These are phyloP conservation scores for Musa troglodytarum DNA, from an alignment of 176 grass and related monocot species.

Conservation along the genomic window DNA sequence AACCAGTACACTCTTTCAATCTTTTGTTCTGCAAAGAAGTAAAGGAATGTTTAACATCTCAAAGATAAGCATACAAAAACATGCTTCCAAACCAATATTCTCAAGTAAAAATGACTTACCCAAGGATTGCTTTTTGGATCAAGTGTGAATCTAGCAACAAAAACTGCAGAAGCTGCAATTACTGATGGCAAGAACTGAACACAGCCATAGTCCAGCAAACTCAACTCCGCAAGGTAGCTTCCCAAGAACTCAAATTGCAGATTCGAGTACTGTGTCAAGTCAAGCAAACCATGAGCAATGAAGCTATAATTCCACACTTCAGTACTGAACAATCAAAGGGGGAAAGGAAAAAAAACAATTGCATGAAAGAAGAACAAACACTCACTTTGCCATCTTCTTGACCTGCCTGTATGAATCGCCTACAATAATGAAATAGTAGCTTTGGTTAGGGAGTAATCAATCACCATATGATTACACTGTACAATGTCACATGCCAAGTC, in stretches of 20 bases:
- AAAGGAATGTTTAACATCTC: not conserved
- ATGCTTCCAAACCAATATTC: no score
- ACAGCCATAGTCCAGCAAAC: conserved; percentile 10
- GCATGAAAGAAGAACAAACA: conserved; percentile 11
- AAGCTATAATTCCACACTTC: not conserved
- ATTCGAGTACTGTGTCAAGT: conserved; percentile 5
- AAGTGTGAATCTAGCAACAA: conserved; percentile 14
- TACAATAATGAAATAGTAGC: conserved; percentile 15
- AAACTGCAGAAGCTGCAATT: not conserved
- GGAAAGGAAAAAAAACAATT: not conserved
- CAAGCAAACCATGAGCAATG: not conserved
- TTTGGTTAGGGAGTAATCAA: not conserved
- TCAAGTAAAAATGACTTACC: not conserved
- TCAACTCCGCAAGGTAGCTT: conserved; percentile 14
- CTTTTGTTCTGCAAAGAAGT: conserved; percentile 37
- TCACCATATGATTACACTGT: no score
- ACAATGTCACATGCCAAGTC: no score
- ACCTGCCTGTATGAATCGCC: conserved; percentile 50
- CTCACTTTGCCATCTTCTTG: conserved; percentile 53
- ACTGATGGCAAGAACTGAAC: conserved; percentile 10
- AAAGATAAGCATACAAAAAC: no score
- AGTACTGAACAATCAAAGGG: no score
- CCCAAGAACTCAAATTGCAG: conserved; percentile 1
- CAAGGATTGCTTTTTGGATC: conserved; percentile 7
- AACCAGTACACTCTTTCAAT: conserved; percentile 53